Conservation (phyloP, 2,329 filamentous ascomycete genomes). For the Fusarium sp. region DNA sequence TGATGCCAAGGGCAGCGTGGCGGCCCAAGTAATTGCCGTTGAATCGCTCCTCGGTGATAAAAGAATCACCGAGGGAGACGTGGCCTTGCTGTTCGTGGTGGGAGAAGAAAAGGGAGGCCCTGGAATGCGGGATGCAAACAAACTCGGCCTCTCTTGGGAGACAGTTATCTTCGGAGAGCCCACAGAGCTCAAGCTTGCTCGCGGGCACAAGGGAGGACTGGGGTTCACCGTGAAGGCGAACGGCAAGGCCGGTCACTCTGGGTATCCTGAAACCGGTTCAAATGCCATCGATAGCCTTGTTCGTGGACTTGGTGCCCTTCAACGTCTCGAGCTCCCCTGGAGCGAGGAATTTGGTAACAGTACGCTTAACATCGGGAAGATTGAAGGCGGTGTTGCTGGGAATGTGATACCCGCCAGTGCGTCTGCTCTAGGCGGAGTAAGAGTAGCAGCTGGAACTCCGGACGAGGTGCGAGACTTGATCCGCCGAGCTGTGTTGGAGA, state of each 20-base stretch:
- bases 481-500: neutral
- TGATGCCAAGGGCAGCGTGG: constrained; percentile 74
- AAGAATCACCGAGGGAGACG: constrained; percentile 49
- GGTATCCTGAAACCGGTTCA: constrained; percentile 85
- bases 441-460: constrained; percentile 17
- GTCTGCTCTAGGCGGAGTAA: neutral
- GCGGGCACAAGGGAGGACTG: constrained; percentile 78
- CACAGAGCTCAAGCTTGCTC: constrained; percentile 76
- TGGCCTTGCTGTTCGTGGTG: constrained; percentile 65
- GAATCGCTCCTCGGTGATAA: constrained; percentile 22
- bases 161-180: constrained; percentile 80
- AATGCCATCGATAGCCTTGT: constrained; percentile 82
- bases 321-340: constrained; percentile 74
- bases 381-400: constrained; percentile 81
- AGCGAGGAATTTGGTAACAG: constrained; percentile 83
- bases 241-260: constrained; percentile 80
- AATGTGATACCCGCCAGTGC: constrained; percentile 80
- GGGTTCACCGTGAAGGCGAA: constrained; percentile 68
- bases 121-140: constrained; percentile 69
- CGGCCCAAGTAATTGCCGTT: constrained; percentile 77
- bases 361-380: constrained; percentile 81
- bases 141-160: constrained; percentile 64
- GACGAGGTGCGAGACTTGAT: constrained; percentile 1
- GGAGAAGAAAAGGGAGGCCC: constrained; percentile 76
- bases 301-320: constrained; percentile 70